These are phyloP conservation scores for Rhodocollybia butyracea DNA, from an alignment of 768 basidiomycete species.

Conservation along the genomic window DNA sequence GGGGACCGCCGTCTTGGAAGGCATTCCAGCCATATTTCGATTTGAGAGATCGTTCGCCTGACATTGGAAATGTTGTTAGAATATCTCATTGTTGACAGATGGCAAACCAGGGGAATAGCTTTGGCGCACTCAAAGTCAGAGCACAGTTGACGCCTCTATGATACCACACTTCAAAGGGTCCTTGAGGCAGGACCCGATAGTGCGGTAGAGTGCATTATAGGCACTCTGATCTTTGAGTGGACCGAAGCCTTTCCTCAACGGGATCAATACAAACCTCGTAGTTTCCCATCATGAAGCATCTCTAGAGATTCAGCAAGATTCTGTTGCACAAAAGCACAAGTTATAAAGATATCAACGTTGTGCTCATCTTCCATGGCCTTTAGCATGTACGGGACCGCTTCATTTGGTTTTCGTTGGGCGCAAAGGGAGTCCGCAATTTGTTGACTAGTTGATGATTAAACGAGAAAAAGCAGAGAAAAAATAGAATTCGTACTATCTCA, in stretches of 20 bases:
- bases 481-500: not conserved
- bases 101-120: too few relatives aligned
- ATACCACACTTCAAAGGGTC: too few relatives aligned
- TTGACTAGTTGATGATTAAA: not conserved
- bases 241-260: not conserved
- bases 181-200: too few relatives aligned
- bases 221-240: too few relatives aligned
- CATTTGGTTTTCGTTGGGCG: constrained; percentile 21
- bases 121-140: too few relatives aligned
- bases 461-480: not conserved
- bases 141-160: too few relatives aligned
- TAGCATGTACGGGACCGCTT: constrained; percentile 36
- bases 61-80: not conserved
- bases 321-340: constrained; percentile 17
- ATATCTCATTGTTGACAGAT: too few relatives aligned
- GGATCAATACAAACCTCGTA: constrained; percentile 13
- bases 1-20: constrained; percentile 34
- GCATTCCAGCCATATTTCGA: constrained; percentile 25
- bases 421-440: not conserved
- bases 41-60: constrained; percentile 27
- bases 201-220: too few relatives aligned
- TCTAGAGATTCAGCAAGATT: constrained; percentile 13
- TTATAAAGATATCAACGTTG: constrained; percentile 37
- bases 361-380: constrained; percentile 37
- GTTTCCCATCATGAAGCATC: constrained; percentile 23